Evolutionary conservation across 495 filamentous ascomycete genomes (phyloP), one percentile per base, ranked within the genome.

Genomic region (Neurospora sp.): DNA sequence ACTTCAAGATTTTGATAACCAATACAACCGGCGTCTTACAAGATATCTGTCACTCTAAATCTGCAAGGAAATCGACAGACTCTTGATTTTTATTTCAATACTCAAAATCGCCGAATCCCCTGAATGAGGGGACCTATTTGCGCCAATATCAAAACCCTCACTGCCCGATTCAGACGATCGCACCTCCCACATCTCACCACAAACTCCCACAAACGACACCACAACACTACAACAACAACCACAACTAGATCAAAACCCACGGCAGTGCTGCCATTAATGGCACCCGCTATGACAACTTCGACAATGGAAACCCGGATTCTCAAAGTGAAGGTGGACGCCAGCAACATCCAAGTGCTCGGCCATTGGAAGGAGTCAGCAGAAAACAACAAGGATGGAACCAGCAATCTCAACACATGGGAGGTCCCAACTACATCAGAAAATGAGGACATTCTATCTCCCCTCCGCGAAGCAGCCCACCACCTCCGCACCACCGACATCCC

Each of bases 401-500:
- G 54, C 66, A 42, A 54, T 27, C 73, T 79, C 27, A 60, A 38
- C 62, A 72, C 54, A 35, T 81, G 80, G 80, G 70, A 74, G 38
- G 71, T 80, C 42, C 66, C 74, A 27, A 23, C 40, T 4, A 41
- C 73, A n/a, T 39, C 74, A 5, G 7, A 40, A 31, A 49, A 38
- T 31, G 35, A 54, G 46, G 60, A 70, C 6, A 27, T 70, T 35
- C 38, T 78, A 44, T 40, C 76, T 3, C 74, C 81, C 23, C 78
- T 91, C 72, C 78, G 71, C 60, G 78, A 84, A 39, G 92, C 92
- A 7, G 92, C 91, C 14, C 70, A 84, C 12, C 83, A 87, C 74
- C 86, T 97, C 41, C 88, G 83, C 39, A 85, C 84, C 39, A 88
- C 88, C 74, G 85, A 92, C 79, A 84, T 88, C 37, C 94, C 95